Base-by-base conservation (phyloP, 2,329 filamentous ascomycete genomes). In the Bipolaris cookei region DNA sequence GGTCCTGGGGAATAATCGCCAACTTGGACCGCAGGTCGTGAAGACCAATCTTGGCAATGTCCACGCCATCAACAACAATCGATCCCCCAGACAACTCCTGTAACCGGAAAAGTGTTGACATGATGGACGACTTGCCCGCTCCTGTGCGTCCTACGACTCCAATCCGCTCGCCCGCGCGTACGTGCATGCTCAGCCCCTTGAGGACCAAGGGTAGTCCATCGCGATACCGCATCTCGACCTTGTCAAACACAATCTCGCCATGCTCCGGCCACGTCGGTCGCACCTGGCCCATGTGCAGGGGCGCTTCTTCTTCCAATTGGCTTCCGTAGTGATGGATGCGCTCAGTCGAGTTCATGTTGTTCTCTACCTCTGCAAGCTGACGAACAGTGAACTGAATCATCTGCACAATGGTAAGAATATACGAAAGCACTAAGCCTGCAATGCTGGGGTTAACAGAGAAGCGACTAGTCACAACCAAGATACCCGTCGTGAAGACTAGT, bases 311-410 rank as follows among this genome's bases (percentile, higher is more conserved):
- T 62, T 96, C 92, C 4, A 99, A 84, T 65, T 91, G 78, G 0
- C 86, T 91, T 52, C 91, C 93, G 74, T 98, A 98, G 79, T 96
- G 92, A 73, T 92, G 88, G 32, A 98, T 82, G 47, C 95, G 89
- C 78, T 98, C 94, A 0, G 96, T 95, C 0, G 93, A 89, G 75
- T 97, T 98, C 94, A 98, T 98, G 72, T 93, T 92, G 78, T 97
- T 98, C 77, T 98, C 94, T 7, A 98, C 92, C 76, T 97, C 94
- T 23, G 94, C 94, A 6, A 97, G 83, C 77, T 98, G 94, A 16
- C 95, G 87, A 16, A 98, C 91, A 0, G 92, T 94, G 76, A 97
- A 97, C 73, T 97, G 94, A 63, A 98, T 89, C 90, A 97, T 92
- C 76, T 96, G 91, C 16, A 96, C 92, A 69, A 97, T 96, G 13